Percentiles rank a stretch among this genome's conserved stretches.
Conservation (phyloP, 75 land plant species). For the Ceratopteris richardii region DNA sequence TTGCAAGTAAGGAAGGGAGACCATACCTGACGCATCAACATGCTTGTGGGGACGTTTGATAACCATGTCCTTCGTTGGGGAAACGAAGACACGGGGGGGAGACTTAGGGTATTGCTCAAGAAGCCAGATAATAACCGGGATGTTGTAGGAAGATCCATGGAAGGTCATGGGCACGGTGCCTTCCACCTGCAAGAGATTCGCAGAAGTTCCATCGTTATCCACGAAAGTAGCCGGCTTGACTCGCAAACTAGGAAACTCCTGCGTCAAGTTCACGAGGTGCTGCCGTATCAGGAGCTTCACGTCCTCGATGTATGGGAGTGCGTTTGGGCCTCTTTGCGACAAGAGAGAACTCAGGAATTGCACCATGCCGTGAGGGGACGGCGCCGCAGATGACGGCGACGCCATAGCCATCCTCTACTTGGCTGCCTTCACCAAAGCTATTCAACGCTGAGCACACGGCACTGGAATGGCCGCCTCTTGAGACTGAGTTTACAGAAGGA, state of each 20-base stretch:
- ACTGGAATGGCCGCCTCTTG: too few relatives aligned
- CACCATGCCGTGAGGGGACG: slow-evolving; percentile 20
- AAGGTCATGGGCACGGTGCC: slow-evolving; percentile 87
- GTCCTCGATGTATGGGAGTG: slow-evolving; percentile 87
- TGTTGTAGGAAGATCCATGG: slow-evolving; percentile 64
- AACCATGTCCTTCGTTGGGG: slow-evolving; percentile 87
- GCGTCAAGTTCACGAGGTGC: slow-evolving; percentile 60
- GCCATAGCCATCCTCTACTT: slow-evolving; percentile 7
- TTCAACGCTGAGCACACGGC: too few relatives aligned
- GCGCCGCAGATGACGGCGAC: slow-evolving; percentile 4
- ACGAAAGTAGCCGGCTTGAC: slow-evolving; percentile 60
- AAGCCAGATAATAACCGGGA: slow-evolving; percentile 92
- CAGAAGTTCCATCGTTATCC: slow-evolving; percentile 84
- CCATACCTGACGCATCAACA: slow-evolving; percentile 81
- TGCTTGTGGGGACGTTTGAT: slow-evolving; percentile 68
- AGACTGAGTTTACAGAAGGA: too few relatives aligned
- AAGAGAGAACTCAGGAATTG: slow-evolving; percentile 80
- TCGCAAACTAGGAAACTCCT: slow-evolving; percentile 63
- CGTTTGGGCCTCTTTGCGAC: slow-evolving; percentile 86
- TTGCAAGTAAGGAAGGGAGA: slow-evolving; percentile 58
- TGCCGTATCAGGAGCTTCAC: slow-evolving; percentile 86
- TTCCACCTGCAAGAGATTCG: slow-evolving; percentile 71
- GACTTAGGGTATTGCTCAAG: slow-evolving; percentile 75
- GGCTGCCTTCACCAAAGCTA: not conserved
- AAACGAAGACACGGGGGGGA: slow-evolving; percentile 68